Base-by-base conservation (phyloP, 148 eudicot genomes). In the Rhododendron williamsianum region DNA sequence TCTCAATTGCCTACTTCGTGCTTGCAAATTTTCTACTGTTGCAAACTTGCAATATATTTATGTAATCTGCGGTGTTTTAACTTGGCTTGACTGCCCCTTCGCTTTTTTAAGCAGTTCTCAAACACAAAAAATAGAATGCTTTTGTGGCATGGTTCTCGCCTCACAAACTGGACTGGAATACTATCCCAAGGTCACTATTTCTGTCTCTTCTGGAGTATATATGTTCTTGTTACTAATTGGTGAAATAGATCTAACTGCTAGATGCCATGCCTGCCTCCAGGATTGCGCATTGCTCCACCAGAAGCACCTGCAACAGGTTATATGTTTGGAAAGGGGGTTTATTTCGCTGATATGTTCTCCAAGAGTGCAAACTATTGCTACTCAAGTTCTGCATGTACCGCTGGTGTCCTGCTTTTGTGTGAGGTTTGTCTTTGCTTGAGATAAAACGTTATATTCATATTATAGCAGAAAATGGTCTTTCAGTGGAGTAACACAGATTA, bases 311-410 rank as follows among this genome's bases (percentile, higher is more conserved):
- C 83, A 33, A 97, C 98, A 21, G 99, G 99, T 35, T 95, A 97
- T 87, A 95, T 95, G 99, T 97, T 97, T 89, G 99, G 99, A 45
- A 97, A 97, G 90, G 99, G 99, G 81, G 98, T 97, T 86, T 97
- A 97, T 92, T 97, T 97, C 88, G 99, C 99, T 76, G 99, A 97
- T 87, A 97, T 97, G 99, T 97, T 97, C 87, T 97, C 99, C 80
- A 95, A 95, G 87, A 97, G 99, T 90, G 99, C 99, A 86, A 97
- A 95, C 81, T 97, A 95, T 86, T 97, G 98, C 89, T 95, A 80
- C 85, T 91, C 99, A 76, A 86, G 87, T 86, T 83, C 85, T 43
- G 79, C 85, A 82, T 69, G 94, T 78, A 87, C 91, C 11, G 49
- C 91, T 85, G 99, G 99, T 15, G 99, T 97, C 83, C 91, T 97